Conservation (phyloP, 176 grass and related monocot species). For the Triticum aestivum region DNA sequence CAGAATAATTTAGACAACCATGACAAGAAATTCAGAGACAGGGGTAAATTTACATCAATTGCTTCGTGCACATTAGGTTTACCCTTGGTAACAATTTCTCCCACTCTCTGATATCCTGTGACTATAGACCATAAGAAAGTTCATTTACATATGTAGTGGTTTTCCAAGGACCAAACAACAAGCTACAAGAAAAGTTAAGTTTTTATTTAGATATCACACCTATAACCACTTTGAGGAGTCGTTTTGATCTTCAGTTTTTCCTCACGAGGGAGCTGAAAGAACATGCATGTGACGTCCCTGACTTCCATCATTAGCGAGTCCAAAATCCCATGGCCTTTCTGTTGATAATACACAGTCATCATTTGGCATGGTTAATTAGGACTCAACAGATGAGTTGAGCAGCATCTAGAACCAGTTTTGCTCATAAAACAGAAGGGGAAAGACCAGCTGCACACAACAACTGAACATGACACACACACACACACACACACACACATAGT, state of each 20-base stretch:
- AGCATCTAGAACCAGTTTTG: background rate
- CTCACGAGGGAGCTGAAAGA: slow-evolving; percentile 77
- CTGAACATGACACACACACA: too few relatives aligned
- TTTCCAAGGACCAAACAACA: background rate
- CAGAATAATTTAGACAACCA: slow-evolving; percentile 19
- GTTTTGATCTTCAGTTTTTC: slow-evolving; percentile 89
- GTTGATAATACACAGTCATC: background rate
- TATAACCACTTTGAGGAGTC: slow-evolving; percentile 73
- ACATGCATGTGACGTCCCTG: slow-evolving; percentile 55
- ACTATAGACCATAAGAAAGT: slow-evolving; percentile 4
- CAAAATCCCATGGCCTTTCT: slow-evolving; percentile 79
- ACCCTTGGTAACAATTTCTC: slow-evolving; percentile 82
- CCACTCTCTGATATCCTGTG: slow-evolving; percentile 80
- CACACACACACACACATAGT: background rate
- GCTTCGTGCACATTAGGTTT: slow-evolving; percentile 96
- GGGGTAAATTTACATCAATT: slow-evolving; percentile 74
- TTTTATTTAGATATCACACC: slow-evolving; percentile 29
- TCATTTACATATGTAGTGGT: background rate
- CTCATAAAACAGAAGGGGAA: background rate
- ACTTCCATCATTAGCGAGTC: slow-evolving; percentile 72
- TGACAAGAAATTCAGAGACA: background rate
- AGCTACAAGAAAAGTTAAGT: background rate
- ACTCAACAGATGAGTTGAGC: background rate
- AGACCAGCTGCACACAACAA: too few relatives aligned
- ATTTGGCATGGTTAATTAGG: background rate